Evolutionary conservation across 2,329 filamentous ascomycete species (phyloP).

Genomic region (Cytospora chrysosperma): DNA sequence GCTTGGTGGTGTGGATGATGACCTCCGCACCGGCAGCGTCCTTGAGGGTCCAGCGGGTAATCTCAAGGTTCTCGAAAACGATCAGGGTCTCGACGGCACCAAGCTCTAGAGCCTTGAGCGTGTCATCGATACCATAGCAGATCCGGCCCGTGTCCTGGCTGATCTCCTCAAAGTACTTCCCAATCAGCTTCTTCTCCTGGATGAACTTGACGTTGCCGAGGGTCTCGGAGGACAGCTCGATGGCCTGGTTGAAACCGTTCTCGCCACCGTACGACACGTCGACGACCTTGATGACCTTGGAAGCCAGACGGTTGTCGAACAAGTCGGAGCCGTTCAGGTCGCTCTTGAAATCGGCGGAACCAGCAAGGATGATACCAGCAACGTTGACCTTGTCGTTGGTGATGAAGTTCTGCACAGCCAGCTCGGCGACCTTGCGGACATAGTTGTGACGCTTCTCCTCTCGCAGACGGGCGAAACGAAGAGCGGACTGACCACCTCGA

Average conservation of each 20-base stretch:
- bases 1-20: conserved; percentile 84
- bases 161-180: conserved; percentile 98
- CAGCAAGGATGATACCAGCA: conserved; percentile 89
- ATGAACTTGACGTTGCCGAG: conserved; percentile 99
- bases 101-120: conserved; percentile 91
- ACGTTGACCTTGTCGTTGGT: conserved; percentile 98
- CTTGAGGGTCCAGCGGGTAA: conserved; percentile 89
- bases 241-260: conserved; percentile 99
- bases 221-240: conserved; percentile 91
- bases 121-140: conserved; percentile 98
- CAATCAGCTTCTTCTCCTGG: conserved; percentile 99
- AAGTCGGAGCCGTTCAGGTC: conserved; percentile 96
- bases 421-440: conserved; percentile 95
- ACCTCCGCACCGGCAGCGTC: conserved; percentile 69
- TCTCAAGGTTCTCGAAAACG: conserved; percentile 95
- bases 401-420: conserved; percentile 99
- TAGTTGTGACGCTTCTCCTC: conserved; percentile 99
- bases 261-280: conserved; percentile 98
- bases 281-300: conserved; percentile 99
- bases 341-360: conserved; percentile 99
- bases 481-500: conserved; percentile 98
- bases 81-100: conserved; percentile 94
- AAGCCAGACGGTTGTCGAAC: conserved; percentile 87
- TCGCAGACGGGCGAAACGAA: conserved; percentile 98
- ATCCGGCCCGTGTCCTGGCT: conserved; percentile 95